Base-by-base conservation (phyloP, 2,329 filamentous ascomycete species). In the Talaromyces sp. region DNA sequence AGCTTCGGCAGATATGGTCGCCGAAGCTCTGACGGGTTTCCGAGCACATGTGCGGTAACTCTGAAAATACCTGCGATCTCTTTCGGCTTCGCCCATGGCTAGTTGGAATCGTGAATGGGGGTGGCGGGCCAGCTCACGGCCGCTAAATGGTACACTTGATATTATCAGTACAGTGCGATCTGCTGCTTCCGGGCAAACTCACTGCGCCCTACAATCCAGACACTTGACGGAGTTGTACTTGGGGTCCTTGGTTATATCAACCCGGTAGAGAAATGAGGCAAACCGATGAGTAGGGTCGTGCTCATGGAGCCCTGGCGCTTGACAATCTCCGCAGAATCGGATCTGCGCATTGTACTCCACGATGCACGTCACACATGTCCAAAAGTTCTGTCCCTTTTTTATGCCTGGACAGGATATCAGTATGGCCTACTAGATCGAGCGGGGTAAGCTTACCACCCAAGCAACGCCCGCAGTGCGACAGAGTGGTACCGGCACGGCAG, bases 351-450 rank as follows among this genome's bases (percentile, higher is more conserved):
- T 63, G 33, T 63, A 63, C 11, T 63, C 58, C n/a, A 57, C 42
- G 8, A 63, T 60, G n/a, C 62, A 63, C 25, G 62, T 63, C 18
- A 63, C 62, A 12, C 62, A 63, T 35, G 62, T 60, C 62, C 62
- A 63, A 25, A 63, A 63, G 18, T 48, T 60, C 6, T 60, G 44
- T 21, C 62, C 39, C 16, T 50, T 60, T 31, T 54, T 54, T 7
- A 63, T 57, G 25, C 62, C 62, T 63, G 23, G 23, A 42, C 6
- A 11, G 4, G 48, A 23, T n/a, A 52, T 54, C 2, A 54, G 50
- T 14, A 54, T 23, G 16, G 8, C 5, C 4, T 8, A 14, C 0
- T 35, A 6, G 21, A 2, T 1, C 21, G n/a, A 21, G 1, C 3
- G n/a, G 16, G 11, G 37, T n/a, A 2, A 33, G 9, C 23, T 16